Evolutionary conservation across 306 rosid genomes (phyloP).

Genomic region (Prunus kanzakura): DNA sequence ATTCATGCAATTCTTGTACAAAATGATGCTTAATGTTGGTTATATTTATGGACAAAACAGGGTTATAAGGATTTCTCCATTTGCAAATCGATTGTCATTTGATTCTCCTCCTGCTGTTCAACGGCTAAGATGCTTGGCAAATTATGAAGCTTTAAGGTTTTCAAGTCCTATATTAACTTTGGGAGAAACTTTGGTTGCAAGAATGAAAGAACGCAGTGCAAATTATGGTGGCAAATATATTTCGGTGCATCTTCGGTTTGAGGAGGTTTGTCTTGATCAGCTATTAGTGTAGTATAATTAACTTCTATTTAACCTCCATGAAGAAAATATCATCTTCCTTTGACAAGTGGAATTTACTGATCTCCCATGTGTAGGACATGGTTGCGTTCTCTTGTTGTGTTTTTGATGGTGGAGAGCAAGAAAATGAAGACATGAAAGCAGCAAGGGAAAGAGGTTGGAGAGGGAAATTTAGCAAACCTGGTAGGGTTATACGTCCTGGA

Average conservation of each 20-base stretch:
- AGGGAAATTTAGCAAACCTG: conserved; percentile 95
- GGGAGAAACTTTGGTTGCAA: conserved; percentile 77
- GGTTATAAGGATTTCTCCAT: conserved; percentile 94
- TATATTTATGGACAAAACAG: conserved; percentile 35
- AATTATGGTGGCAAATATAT: conserved; percentile 84
- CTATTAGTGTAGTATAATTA: conserved; percentile 9
- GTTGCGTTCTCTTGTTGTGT: conserved; percentile 98
- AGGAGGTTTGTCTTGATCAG: conserved; percentile 65
- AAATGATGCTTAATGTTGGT: neutral
- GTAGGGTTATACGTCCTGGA: conserved; percentile 94
- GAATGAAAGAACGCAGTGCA: conserved; percentile 84
- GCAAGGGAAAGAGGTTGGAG: conserved; percentile 99
- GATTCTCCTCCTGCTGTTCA: conserved; percentile 96
- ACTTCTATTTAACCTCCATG: conserved; percentile 8
- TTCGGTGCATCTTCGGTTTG: conserved; percentile 96
- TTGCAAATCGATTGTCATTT: conserved; percentile 90
- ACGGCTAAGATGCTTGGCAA: conserved; percentile 90
- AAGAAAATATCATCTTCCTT: conserved; percentile 7
- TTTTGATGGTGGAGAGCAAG: conserved; percentile 83
- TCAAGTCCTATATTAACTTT: conserved; percentile 57
- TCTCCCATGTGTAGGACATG: conserved; percentile 71
- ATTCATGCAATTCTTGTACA: neutral
- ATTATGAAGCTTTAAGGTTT: conserved; percentile 80
- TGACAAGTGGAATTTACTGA: conserved; percentile 17
- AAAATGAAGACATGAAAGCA: conserved; percentile 74